A percentile compares a stretch with the other conserved stretches of the same genome.
These are phyloP conservation scores for Geranium brycei DNA, from an alignment of 345 rosid species.

Conservation along the genomic window DNA sequence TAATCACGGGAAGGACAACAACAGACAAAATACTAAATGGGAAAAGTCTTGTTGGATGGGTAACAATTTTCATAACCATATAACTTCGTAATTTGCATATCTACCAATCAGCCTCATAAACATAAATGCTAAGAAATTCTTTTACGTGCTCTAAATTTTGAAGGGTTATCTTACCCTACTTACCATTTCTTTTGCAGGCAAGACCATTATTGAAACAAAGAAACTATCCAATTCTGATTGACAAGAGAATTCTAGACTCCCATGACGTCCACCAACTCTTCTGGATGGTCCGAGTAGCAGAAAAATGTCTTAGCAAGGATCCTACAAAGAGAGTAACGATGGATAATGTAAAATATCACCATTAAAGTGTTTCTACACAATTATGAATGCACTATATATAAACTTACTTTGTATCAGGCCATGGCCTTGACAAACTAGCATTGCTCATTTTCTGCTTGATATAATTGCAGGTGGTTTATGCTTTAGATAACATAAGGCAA, in stretches of 20 bases:
- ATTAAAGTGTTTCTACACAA: background rate
- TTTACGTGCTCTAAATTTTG: background rate
- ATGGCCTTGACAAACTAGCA: no score
- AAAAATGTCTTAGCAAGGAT: constrained; percentile 48
- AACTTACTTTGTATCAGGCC: background rate
- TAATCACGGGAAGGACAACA: constrained; percentile 49
- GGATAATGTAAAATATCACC: constrained; percentile 17
- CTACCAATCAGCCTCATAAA: background rate
- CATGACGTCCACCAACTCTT: constrained; percentile 55
- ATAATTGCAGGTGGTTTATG: constrained; percentile 32
- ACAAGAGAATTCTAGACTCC: constrained; percentile 33
- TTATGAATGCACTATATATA: no score
- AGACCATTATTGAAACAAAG: constrained; percentile 45
- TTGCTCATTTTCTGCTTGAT: background rate
- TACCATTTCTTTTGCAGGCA: constrained; percentile 28
- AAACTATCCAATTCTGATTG: constrained; percentile 49
- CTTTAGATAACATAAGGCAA: constrained; percentile 28
- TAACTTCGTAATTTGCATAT: background rate
- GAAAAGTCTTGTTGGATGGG: constrained; percentile 65
- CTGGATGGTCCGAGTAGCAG: constrained; percentile 61
- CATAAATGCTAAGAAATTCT: background rate
- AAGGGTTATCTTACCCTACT: no score
- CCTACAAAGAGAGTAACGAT: constrained; percentile 40
- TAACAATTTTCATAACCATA: constrained; percentile 6
- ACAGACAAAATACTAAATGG: constrained; percentile 48